Evolutionary conservation across 495 filamentous ascomycete genomes (phyloP), one percentile per base, ranked within the genome.

Genomic region (Echria macrotheca): DNA sequence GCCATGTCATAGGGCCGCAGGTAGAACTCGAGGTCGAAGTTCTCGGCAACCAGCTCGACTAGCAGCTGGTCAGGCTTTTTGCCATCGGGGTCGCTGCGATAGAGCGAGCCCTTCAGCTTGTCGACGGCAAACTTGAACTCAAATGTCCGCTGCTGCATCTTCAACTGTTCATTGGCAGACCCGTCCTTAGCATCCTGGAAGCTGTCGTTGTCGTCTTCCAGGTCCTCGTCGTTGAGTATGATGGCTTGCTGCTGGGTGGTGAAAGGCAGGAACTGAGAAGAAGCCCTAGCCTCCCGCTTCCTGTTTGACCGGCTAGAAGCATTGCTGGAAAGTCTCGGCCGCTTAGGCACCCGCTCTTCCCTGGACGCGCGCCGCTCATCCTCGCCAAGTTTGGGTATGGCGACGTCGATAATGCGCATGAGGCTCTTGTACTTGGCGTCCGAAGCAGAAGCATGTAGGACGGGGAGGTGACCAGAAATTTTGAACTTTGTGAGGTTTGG

Each of bases 91-190:
- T 97, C 89, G 44, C 90, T 85, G 18, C 83, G 81, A 64, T 86
- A 97, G 2, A 98, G 73, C 0, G 93, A 95, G 22, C 94, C 93
- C 68, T 91, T 88, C 14, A 98, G 76, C 50, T 83, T 85, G 50
- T 95, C 93, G 42, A 96, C 94, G 1, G 86, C 86, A 58, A 98
- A 98, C 54, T 90, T 93, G 71, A 98, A 87, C 60, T 97, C 89
- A 59, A 98, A 97, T 49, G 82, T 90, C 17, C 86, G 80, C 55
- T 95, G 91, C 55, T 88, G 86, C 19, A 89, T 73, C 60, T 85
- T 86, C 31, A 88, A 72, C n/a, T 77, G 72, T 42, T 78, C 70
- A 15, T 74, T 75, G 1, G 72, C 67, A 15, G 76, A 72, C 19
- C 74, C 78, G 51, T 89, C 83, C 44, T 74, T 64, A 22, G 77